Percentiles rank a stretch among this genome's conserved stretches.
These are phyloP conservation scores for Excoecaria agallocha DNA, from an alignment of 345 rosid genomes.

Conservation along the genomic window DNA sequence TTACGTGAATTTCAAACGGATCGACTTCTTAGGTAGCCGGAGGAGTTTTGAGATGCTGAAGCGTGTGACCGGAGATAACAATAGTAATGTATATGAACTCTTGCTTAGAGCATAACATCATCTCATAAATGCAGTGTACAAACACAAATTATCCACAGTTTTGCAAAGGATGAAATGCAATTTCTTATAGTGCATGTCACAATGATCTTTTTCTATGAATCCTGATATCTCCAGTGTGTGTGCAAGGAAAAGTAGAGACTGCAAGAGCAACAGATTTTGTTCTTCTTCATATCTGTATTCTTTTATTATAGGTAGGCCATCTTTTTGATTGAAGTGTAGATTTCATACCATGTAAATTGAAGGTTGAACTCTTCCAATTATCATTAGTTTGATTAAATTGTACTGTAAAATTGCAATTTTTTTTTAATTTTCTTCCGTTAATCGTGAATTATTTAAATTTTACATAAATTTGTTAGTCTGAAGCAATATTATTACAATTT, in stretches of 20 bases:
- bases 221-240: neutral
- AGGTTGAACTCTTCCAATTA: no score
- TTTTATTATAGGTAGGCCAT: neutral
- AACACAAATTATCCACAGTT: neutral
- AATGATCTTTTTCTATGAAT: neutral
- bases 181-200: neutral
- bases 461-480: no score
- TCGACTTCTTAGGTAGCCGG: slow-evolving; percentile 76
- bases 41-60: slow-evolving; percentile 76
- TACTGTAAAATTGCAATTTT: no score
- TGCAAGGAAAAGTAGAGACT: slow-evolving; percentile 4
- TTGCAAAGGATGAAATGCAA: neutral
- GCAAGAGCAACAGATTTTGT: neutral
- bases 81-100: slow-evolving; percentile 76
- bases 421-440: no score
- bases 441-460: no score
- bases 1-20: slow-evolving; percentile 49
- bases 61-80: slow-evolving; percentile 75
- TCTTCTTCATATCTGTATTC: neutral
- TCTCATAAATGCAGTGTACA: neutral
- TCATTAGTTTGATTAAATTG: no score
- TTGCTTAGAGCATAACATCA: slow-evolving; percentile 54
- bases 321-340: neutral
- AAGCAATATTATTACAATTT: no score
- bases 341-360: no score